A percentile compares a stretch with the other conserved stretches of the same genome.
Evolutionary conservation across 1,284 basidiomycete species (phyloP).

Genomic region (Sporisorium reilianum): DNA sequence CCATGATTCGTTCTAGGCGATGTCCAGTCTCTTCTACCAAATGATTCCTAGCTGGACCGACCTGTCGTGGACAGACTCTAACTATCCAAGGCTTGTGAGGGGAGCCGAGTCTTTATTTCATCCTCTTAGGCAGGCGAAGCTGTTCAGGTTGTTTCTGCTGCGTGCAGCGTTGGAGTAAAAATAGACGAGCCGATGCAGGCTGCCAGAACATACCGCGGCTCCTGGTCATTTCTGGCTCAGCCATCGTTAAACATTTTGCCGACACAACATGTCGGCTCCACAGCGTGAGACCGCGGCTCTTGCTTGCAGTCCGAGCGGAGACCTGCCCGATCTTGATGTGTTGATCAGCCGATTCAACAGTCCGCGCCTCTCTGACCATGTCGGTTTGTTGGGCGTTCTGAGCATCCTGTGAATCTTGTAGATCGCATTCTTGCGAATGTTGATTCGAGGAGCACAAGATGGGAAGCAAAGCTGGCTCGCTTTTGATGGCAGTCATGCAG

Average conservation of each 20-base stretch:
- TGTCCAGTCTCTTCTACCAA: not conserved
- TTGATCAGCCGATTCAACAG: not conserved
- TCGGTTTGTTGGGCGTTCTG: not conserved
- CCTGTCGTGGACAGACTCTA: too few relatives aligned
- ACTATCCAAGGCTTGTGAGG: too few relatives aligned
- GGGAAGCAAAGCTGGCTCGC: not conserved
- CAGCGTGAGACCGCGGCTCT: conserved; percentile 1
- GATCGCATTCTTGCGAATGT: not conserved
- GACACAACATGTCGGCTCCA: not conserved
- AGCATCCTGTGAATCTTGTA: not conserved
- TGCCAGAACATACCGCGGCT: conserved; percentile 1
- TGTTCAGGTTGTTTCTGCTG: not conserved
- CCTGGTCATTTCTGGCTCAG: not conserved
- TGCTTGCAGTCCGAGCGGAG: not conserved
- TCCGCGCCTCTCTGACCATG: not conserved
- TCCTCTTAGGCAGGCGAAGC: not conserved
- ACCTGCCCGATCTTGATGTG: not conserved
- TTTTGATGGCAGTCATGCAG: not conserved
- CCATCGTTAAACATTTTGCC: not conserved
- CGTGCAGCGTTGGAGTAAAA: too few relatives aligned
- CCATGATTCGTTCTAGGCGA: not conserved
- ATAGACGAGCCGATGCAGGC: not conserved
- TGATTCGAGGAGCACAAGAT: not conserved
- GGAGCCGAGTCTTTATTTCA: not conserved
- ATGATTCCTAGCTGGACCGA: not conserved